Evolutionary conservation across 495 filamentous ascomycete species (phyloP).

Genomic region (Glarea lozoyensis): DNA sequence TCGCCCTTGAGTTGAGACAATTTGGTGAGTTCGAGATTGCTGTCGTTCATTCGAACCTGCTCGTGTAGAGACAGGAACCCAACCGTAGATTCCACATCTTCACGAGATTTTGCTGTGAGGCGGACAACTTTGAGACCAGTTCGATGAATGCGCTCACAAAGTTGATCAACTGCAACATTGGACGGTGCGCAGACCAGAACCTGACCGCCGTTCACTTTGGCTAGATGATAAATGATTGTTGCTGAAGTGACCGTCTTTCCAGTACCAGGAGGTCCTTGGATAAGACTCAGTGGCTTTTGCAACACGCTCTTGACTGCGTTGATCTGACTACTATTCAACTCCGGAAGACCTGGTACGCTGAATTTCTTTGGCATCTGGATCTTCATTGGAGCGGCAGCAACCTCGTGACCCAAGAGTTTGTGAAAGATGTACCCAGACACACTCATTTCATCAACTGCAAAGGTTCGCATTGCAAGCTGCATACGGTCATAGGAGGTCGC

Average conservation of each 20-base stretch:
- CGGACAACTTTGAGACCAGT: slow-evolving; percentile 97
- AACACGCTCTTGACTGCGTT: slow-evolving; percentile 94
- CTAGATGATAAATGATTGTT: slow-evolving; percentile 95
- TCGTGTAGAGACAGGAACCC: slow-evolving; percentile 91
- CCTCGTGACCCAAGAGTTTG: slow-evolving; percentile 91
- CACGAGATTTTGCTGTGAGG: slow-evolving; percentile 93
- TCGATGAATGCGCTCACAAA: slow-evolving; percentile 93
- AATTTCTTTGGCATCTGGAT: slow-evolving; percentile 94
- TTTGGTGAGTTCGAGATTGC: slow-evolving; percentile 85
- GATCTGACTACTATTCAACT: slow-evolving; percentile 93
- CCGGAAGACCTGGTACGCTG: slow-evolving; percentile 89
- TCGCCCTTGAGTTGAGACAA: slow-evolving; percentile 86
- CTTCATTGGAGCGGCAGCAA: slow-evolving; percentile 93
- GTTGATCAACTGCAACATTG: slow-evolving; percentile 97
- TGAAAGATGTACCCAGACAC: slow-evolving; percentile 99
- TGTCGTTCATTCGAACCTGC: slow-evolving; percentile 95
- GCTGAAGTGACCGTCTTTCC: slow-evolving; percentile 99
- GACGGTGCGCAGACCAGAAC: slow-evolving; percentile 96
- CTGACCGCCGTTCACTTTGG: slow-evolving; percentile 90
- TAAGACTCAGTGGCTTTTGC: slow-evolving; percentile 85
- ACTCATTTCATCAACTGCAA: slow-evolving; percentile 96
- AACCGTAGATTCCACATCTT: slow-evolving; percentile 96
- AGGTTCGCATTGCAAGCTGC: slow-evolving; percentile 99
- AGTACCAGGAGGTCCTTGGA: slow-evolving; percentile 94
- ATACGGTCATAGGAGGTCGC: slow-evolving; percentile 98